Evolutionary conservation across 305 asterid species (phyloP), one percentile per base, ranked within the genome.

Genomic region (Fraxinus latifolia): DNA sequence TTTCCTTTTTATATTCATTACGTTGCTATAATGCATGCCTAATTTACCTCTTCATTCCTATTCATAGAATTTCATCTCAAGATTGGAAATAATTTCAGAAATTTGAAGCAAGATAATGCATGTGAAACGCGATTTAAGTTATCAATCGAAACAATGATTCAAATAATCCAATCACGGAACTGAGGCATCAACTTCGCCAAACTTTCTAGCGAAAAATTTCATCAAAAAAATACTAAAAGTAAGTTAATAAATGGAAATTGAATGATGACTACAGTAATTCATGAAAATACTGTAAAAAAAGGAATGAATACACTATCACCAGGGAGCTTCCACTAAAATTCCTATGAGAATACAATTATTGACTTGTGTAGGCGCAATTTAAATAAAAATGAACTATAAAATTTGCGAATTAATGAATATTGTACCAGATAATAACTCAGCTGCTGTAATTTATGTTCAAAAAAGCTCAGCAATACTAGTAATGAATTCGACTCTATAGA

Each of bases 21-120:
- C 15, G 74, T 25, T 67, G 36, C 74, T 3, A 7, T 11, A 17
- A 27, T 73, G 44, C 37, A 29, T 3, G 36, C 62, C 31, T 67
- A 68, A 79, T 11, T 39, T 37, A 70, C 17, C 14, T 19, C 17
- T 72, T 17, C 55, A 31, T 67, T 75, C 31, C 11, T n/a, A 37
- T 44, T n/a, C 65, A 25, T 67, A 67, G 34, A 25, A 47, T 77
- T 77, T 77, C 39, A 77, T 32, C 39, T 76, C 60, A 82, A 68
- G 21, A 17, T 77, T 77, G 29, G 14, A 70, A 37, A 79, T 23
- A 70, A 77, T 23, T 47, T 47, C 72, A 47, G 60, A 65, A 31
- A 5, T n/a, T 25, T 29, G 11, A 17, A 80, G 36, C 83, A 44
- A 80, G 31, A 32, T 15, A 17, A 11, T 72, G 44, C 67, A 67